Conservation (phyloP, 2,329 filamentous ascomycete species). For the Cercospora berteroae region DNA sequence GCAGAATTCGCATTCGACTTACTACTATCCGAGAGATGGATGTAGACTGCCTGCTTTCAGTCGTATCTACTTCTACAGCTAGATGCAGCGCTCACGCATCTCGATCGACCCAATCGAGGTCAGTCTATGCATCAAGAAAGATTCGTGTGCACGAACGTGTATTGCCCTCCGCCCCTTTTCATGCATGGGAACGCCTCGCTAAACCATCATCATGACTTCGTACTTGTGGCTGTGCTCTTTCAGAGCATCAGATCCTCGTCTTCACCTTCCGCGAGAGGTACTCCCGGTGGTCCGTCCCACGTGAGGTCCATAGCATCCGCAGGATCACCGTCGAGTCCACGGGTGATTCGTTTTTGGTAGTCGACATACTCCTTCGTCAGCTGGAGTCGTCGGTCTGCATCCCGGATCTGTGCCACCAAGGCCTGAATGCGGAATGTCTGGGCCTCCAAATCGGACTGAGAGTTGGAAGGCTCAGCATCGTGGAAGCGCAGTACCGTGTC, state of each 20-base stretch:
- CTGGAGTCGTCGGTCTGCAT: constrained; percentile 56
- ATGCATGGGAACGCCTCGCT: constrained; percentile 11
- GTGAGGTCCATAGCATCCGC: constrained; percentile 40
- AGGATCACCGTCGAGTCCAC: constrained; percentile 37
- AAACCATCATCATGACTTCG: constrained; percentile 14
- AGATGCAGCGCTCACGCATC: neutral
- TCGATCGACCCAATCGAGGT: neutral
- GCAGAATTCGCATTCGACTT: neutral
- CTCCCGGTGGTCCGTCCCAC: constrained; percentile 31
- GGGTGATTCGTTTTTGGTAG: constrained; percentile 49
- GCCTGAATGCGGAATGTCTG: constrained; percentile 52
- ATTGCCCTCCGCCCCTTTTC: neutral
- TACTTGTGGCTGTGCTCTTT: neutral
- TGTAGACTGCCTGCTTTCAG: constrained; percentile 11
- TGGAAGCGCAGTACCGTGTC: constrained; percentile 55
- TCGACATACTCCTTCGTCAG: constrained; percentile 61
- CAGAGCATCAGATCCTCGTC: constrained; percentile 37
- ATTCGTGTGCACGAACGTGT: neutral
- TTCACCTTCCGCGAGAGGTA: constrained; percentile 26
- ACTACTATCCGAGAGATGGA: neutral
- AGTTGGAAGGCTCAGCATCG: constrained; percentile 22
- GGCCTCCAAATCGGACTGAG: constrained; percentile 42
- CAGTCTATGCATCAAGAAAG: neutral
- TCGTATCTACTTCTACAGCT: constrained; percentile 10
- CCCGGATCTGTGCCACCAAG: constrained; percentile 53